Evolutionary conservation across 495 filamentous ascomycete species (phyloP).

Genomic region (Tuber borchii): DNA sequence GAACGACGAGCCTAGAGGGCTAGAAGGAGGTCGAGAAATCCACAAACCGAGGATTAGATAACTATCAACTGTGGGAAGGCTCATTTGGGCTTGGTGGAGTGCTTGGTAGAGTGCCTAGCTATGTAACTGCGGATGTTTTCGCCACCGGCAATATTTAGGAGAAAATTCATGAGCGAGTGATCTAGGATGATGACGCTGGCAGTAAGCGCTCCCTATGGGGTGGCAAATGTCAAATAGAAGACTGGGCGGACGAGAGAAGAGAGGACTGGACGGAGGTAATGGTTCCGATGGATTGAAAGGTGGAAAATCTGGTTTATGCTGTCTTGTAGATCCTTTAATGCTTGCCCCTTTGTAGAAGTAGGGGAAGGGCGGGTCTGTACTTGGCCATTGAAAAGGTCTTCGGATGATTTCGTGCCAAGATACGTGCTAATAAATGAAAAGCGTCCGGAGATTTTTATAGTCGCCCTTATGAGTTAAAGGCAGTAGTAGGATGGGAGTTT

Average conservation of each 20-base stretch:
- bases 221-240: background rate
- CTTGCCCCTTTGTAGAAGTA: background rate
- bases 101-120: background rate
- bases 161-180: background rate
- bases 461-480: too few species aligned
- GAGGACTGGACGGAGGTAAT: background rate
- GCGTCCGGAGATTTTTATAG: too few species aligned
- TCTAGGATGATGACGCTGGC: background rate
- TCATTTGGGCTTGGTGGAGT: background rate
- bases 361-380: background rate
- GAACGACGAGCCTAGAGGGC: background rate
- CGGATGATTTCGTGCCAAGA: too few species aligned
- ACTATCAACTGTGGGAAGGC: background rate
- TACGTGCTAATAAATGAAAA: too few species aligned
- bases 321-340: background rate
- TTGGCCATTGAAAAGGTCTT: too few species aligned
- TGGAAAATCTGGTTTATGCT: background rate
- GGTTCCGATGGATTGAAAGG: background rate
- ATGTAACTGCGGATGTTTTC: background rate
- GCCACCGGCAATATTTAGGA: background rate
- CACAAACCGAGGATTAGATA: background rate
- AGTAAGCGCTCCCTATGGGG: background rate
- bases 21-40: background rate
- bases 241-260: too few species aligned
- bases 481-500: too few species aligned